phyloP scores from a whole-genome alignment of 176 grass and related monocot genomes.

The Oryza glaberrima region DNA sequence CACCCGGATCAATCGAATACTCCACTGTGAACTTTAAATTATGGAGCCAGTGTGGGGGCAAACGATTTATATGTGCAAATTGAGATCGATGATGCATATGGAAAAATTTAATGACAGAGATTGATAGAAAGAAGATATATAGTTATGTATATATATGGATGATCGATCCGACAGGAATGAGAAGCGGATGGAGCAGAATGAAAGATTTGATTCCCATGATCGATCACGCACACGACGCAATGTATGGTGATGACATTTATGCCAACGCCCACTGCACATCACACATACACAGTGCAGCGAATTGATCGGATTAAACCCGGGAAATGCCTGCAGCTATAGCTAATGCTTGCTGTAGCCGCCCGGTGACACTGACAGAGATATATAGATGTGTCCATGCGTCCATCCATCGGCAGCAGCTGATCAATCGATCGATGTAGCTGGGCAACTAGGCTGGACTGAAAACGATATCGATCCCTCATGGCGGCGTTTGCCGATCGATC shows the following conservation, averaged over 20 bases:
- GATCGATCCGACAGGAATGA: conserved; percentile 17
- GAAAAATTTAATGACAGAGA: conserved; percentile 22
- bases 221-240: conserved; percentile 41
- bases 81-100: neutral
- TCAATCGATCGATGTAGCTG: neutral
- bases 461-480: neutral
- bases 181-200: neutral
- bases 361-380: too few species aligned
- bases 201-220: conserved; percentile 46
- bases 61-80: neutral
- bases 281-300: too few species aligned
- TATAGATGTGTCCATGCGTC: too few species aligned
- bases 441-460: conserved; percentile 20
- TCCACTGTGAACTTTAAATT: conserved; percentile 35
- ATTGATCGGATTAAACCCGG: too few species aligned
- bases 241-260: conserved; percentile 30
- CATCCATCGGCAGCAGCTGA: neutral
- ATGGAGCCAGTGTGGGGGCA: conserved; percentile 15
- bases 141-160: neutral
- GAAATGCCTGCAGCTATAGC: too few species aligned
- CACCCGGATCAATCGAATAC: neutral
- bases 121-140: neutral
- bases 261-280: neutral
- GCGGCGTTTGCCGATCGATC: neutral
- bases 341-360: too few species aligned